A percentile compares a stretch with the other conserved stretches of the same genome.
These are phyloP conservation scores for Amaranthus hypochondriacus DNA, from an alignment of 148 eudicot species.

Conservation along the genomic window DNA sequence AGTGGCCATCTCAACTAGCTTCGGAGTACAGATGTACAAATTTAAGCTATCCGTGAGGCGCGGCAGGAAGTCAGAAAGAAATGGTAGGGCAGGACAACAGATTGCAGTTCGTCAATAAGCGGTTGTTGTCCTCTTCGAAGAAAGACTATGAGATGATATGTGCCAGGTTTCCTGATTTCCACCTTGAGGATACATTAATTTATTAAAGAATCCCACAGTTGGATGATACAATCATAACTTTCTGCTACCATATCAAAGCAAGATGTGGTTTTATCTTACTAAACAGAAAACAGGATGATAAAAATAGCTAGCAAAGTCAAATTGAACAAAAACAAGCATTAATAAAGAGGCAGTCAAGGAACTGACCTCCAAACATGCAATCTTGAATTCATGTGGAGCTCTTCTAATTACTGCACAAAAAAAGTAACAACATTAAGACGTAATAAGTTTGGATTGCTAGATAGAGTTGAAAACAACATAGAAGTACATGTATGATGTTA, in stretches of 20 bases:
- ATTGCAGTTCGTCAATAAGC: too few relatives aligned
- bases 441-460: background rate
- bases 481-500: background rate
- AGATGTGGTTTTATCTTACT: too few relatives aligned
- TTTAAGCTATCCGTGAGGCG: too few relatives aligned
- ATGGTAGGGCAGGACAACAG: too few relatives aligned
- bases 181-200: too few relatives aligned
- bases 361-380: constrained; percentile 89
- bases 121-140: too few relatives aligned
- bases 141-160: too few relatives aligned
- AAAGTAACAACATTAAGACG: constrained; percentile 5
- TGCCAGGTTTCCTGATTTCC: too few relatives aligned
- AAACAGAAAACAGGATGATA: too few relatives aligned
- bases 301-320: background rate
- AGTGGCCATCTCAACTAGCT: too few relatives aligned
- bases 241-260: background rate
- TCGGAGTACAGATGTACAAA: too few relatives aligned
- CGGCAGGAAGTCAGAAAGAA: too few relatives aligned
- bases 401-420: constrained; percentile 75
- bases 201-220: background rate
- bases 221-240: background rate
- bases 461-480: background rate
- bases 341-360: constrained; percentile 1
- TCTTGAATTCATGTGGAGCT: constrained; percentile 99
- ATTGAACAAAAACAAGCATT: background rate